Evolutionary conservation across 345 rosid species (phyloP).

Genomic region (Linum tenue): DNA sequence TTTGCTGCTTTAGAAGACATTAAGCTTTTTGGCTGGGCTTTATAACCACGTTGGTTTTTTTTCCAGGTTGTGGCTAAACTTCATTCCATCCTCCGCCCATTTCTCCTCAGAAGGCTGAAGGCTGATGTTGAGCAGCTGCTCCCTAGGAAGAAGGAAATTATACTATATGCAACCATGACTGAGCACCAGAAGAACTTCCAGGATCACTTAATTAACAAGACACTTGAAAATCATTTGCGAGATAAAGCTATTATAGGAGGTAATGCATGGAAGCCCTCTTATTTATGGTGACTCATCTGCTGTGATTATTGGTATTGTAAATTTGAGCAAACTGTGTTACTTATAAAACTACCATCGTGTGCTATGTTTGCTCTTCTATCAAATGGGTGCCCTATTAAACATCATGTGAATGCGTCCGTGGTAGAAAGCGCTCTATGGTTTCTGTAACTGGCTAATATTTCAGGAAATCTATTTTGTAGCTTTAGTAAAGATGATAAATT

Average conservation of each 20-base stretch:
- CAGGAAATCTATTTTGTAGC: no score
- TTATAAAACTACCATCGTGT: no score
- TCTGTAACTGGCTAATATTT: neutral
- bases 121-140: slow-evolving; percentile 85
- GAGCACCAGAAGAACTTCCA: slow-evolving; percentile 77
- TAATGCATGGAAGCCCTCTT: slow-evolving; percentile 11
- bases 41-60: slow-evolving; percentile 13
- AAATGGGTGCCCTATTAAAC: neutral
- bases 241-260: slow-evolving; percentile 36
- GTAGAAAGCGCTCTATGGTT: neutral
- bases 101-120: slow-evolving; percentile 91
- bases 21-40: slow-evolving; percentile 3
- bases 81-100: slow-evolving; percentile 87
- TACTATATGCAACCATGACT: slow-evolving; percentile 79
- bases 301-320: neutral
- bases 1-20: slow-evolving; percentile 3
- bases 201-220: slow-evolving; percentile 67
- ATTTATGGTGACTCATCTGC: neutral
- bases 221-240: slow-evolving; percentile 51
- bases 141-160: slow-evolving; percentile 88
- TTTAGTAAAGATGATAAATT: no score
- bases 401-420: neutral
- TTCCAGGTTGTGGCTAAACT: slow-evolving; percentile 84
- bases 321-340: no score
- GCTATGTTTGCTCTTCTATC: no score